A percentile compares a stretch with the other conserved stretches of the same genome.
These are phyloP conservation scores for Colletotrichum sp. DNA, from an alignment of 2,329 filamentous ascomycete genomes.

Conservation along the genomic window DNA sequence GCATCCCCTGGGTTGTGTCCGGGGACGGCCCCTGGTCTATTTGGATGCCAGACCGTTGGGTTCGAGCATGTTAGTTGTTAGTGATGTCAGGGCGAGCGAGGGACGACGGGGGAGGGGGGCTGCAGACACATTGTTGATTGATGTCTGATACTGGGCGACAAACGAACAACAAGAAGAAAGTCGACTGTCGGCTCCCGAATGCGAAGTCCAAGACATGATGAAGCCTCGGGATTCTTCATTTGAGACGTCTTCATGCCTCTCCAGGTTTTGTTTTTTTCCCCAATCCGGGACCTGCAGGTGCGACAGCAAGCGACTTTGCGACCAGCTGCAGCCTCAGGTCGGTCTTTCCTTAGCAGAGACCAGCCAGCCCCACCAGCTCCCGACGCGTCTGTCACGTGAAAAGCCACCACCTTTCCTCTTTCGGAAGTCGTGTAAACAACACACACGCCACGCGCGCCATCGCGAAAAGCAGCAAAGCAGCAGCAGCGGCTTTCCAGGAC, in stretches of 20 bases:
- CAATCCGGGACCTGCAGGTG: slow-evolving; percentile 12
- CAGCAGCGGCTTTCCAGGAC: background rate
- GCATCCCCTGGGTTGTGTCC: background rate
- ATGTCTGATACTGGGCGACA: background rate
- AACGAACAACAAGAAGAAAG: background rate
- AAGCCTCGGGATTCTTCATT: slow-evolving; percentile 14
- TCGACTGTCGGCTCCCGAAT: background rate
- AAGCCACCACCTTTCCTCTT: background rate
- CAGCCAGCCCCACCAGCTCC: background rate
- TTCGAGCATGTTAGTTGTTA: background rate
- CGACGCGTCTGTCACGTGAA: slow-evolving; percentile 20
- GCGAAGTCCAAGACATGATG: background rate
- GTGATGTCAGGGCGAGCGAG: slow-evolving; percentile 11
- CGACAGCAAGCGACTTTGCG: background rate
- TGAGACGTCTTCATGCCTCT: slow-evolving; percentile 19
- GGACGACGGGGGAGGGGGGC: background rate
- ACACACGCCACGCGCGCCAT: slow-evolving; percentile 19
- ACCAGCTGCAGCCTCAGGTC: background rate
- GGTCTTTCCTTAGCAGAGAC: slow-evolving; percentile 3
- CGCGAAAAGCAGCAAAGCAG: slow-evolving; percentile 13
- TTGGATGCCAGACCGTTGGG: slow-evolving; percentile 17
- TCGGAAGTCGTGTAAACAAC: slow-evolving; percentile 23
- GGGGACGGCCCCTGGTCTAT: slow-evolving; percentile 7
- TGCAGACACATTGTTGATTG: background rate
- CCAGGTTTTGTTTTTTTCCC: slow-evolving; percentile 11